Conservation (phyloP, 1,139 yeast genomes). For the Zhuliangozyma parablackwelliae region DNA sequence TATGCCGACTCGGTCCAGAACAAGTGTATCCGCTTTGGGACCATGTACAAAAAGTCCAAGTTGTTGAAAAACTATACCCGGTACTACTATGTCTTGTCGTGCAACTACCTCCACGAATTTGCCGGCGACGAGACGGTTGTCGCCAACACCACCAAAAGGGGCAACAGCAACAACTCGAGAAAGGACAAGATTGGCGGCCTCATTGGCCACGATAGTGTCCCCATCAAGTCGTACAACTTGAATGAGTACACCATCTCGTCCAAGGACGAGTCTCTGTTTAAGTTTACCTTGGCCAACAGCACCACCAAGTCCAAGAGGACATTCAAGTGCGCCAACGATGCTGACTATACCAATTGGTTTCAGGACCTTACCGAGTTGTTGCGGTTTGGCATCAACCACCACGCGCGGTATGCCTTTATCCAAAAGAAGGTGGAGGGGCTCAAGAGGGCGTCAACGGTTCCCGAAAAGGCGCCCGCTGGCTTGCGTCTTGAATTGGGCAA, state of each 20-base stretch:
- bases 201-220: conserved; percentile 39
- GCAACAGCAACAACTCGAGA: neutral
- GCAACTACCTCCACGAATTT: conserved; percentile 45
- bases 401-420: conserved; percentile 31
- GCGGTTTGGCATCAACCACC: conserved; percentile 32
- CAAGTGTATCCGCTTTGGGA: conserved; percentile 43
- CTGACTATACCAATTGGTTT: conserved; percentile 34
- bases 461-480: neutral
- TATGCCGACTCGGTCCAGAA: conserved; percentile 37
- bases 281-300: conserved; percentile 30
- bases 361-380: conserved; percentile 37
- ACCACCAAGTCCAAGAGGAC: conserved; percentile 31
- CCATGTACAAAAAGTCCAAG: conserved; percentile 40
- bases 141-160: conserved; percentile 4
- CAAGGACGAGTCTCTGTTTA: conserved; percentile 32
- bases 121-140: conserved; percentile 23
- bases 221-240: conserved; percentile 40
- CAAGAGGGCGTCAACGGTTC: neutral
- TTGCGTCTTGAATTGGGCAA: conserved; percentile 2
- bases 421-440: conserved; percentile 6
- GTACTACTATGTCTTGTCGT: conserved; percentile 37
- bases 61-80: conserved; percentile 38
- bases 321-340: conserved; percentile 31
- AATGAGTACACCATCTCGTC: conserved; percentile 33
- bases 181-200: conserved; percentile 41